Conservation (phyloP, 768 basidiomycete genomes). For the Auricularia auricula-judae region DNA sequence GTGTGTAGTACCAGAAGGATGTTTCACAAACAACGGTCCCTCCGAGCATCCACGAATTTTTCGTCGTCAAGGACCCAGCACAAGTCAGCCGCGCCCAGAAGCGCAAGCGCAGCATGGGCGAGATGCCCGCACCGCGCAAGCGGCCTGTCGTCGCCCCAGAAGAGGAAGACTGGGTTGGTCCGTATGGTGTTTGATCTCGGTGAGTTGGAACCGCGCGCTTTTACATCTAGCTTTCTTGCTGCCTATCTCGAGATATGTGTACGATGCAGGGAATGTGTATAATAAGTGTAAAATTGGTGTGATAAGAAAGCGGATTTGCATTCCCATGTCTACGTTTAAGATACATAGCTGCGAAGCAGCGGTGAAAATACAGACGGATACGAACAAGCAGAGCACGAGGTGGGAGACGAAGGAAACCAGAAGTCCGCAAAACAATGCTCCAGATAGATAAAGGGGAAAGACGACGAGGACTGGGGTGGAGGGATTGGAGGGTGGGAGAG, state of each 20-base stretch:
- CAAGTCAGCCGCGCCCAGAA: not conserved
- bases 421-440: not conserved
- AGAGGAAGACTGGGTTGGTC: constrained; percentile 8
- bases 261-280: not conserved
- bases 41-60: not conserved
- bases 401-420: not conserved
- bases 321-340: not conserved
- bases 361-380: not conserved
- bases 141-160: not conserved
- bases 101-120: not conserved
- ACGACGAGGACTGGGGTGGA: no score
- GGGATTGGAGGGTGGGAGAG: not conserved
- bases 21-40: not conserved
- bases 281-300: not conserved
- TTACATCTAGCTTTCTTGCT: not conserved
- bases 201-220: not conserved
- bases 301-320: not conserved
- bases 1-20: constrained; percentile 4
- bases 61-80: not conserved
- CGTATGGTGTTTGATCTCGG: constrained; percentile 8
- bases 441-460: no score
- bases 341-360: not conserved
- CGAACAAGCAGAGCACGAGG: not conserved
- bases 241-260: no score
- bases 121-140: not conserved